Base-by-base conservation (phyloP, 2,329 filamentous ascomycete genomes). In the Diplodia intermedia region DNA sequence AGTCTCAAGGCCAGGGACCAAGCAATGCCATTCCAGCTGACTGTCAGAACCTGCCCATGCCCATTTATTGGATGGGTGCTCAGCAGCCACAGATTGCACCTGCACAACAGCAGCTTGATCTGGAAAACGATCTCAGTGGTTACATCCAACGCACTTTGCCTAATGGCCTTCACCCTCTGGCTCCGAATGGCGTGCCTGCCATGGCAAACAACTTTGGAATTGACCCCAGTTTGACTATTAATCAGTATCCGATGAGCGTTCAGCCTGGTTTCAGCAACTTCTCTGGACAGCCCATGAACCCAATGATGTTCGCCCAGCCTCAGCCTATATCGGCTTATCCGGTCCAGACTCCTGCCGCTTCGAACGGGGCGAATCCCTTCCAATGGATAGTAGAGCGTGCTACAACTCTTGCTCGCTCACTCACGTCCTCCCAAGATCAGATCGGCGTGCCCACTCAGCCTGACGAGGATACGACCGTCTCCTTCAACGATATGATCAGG, bases 51-150 rank as follows among this genome's bases (percentile, higher is more conserved):
- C 1, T 7, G n/a, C 7, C 9, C 43, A 1, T 47, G 8, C 43
- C 43, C n/a, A 3, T 47, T 0, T 4, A 7, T 3, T 18, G n/a
- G 1, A 11, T 8, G n/a, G n/a, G n/a, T 20, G 18, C 3, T 0
- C 1, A 12, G n/a, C 43, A 9, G 0, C n/a, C 7, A 20, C 43
- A 4, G 18, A 7, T 20, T 20, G 2, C n/a, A 47, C 11, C 43
- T 11, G n/a, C n/a, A 9, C 2, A 47, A 4, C 43, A 47, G n/a
- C 18, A 47, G 18, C 2, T 47, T 11, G 43, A 8, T 9, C 3
- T 20, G 2, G n/a, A 47, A 8, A n/a, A 47, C 18, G 7, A 20
- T 4, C n/a, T 47, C 43, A 47, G 2, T 8, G n/a, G 7, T 11
- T 47, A 20, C n/a, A 11, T 47, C 18, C 43, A 20, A 3, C 43